Base-by-base conservation (phyloP, 2,329 filamentous ascomycete genomes). In the Epichloe aotearoae region DNA sequence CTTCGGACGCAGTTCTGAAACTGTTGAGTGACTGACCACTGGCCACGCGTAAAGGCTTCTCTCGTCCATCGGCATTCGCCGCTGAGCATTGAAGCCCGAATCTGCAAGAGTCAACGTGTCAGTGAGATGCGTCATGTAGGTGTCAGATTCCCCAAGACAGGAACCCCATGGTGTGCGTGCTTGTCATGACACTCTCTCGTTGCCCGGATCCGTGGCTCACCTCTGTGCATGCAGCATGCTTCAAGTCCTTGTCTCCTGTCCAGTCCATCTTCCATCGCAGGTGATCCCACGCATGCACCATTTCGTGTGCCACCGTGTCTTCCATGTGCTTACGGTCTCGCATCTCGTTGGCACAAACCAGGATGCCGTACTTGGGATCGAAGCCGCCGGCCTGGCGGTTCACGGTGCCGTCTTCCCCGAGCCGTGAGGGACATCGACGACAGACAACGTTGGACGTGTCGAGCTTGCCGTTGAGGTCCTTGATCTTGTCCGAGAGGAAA, bases 251-350 rank as follows among this genome's bases (percentile, higher is more conserved):
- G 59, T 76, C 73, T 4, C 75, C 80, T n/a, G 72, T 68, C 72
- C 86, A 87, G 63, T 97, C 84, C 43, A 96, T 82, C 68, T 95
- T 93, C 73, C 88, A 98, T 56, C 91, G 74, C 59, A 97, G 64
- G 65, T 95, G 86, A 65, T 98, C 93, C 75, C 89, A 97, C 1
- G 90, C 90, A 66, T 98, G 93, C 49, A 98, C 86, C 88, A 98
- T 94, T 72, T 98, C 93, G 68, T 98, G 93, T 30, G 90, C 84
- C 62, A 98, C 73, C 11, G 90, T 95, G 66, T 98, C 93, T 71
- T 98, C 93, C 58, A 95, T 67, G 64, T 95, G 88, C 34, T 83
- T 82, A 52, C 82, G 73, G 63, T 88, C 82, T 53, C 84, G 75
- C 63, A 97, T 80, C 69, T 93, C 84, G 68, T 98, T 98, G 48